Percentiles rank a stretch among this genome's conserved stretches.
Conservation (phyloP, 1,284 basidiomycete species). For the Coniferiporia sulphurascens region DNA sequence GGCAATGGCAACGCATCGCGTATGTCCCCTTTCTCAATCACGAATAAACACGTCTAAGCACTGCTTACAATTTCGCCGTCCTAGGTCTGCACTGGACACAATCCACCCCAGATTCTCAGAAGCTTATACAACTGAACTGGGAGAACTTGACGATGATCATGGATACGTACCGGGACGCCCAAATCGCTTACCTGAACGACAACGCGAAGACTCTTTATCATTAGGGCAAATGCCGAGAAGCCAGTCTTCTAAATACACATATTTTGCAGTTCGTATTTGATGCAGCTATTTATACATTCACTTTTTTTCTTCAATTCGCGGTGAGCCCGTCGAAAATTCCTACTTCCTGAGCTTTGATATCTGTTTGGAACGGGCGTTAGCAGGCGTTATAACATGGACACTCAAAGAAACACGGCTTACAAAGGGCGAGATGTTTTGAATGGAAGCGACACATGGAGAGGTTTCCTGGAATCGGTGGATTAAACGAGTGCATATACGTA, state of each 20-base stretch:
- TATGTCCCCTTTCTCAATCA: slow-evolving; percentile 5
- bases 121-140: slow-evolving; percentile 35
- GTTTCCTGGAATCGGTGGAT: slow-evolving; percentile 35
- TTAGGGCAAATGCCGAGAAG: slow-evolving; percentile 19
- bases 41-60: neutral
- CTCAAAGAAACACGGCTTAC: neutral
- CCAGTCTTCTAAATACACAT: too few relatives aligned
- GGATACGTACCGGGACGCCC: slow-evolving; percentile 32
- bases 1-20: slow-evolving; percentile 30
- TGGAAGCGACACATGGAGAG: slow-evolving; percentile 50
- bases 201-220: slow-evolving; percentile 17
- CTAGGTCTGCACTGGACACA: slow-evolving; percentile 35
- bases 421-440: slow-evolving; percentile 48
- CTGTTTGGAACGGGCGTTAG: slow-evolving; percentile 28
- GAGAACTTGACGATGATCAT: slow-evolving; percentile 34
- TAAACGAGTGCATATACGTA: slow-evolving; percentile 14
- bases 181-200: slow-evolving; percentile 35
- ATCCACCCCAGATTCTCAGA: slow-evolving; percentile 22
- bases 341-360: slow-evolving; percentile 55
- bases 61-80: neutral
- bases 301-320: too few relatives aligned
- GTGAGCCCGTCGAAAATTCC: too few relatives aligned
- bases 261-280: too few relatives aligned
- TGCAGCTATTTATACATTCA: too few relatives aligned
- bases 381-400: neutral